Percentiles rank a stretch among this genome's conserved stretches.
Evolutionary conservation across 768 basidiomycete species (phyloP).

Genomic region (Dacryopinax spathularia): DNA sequence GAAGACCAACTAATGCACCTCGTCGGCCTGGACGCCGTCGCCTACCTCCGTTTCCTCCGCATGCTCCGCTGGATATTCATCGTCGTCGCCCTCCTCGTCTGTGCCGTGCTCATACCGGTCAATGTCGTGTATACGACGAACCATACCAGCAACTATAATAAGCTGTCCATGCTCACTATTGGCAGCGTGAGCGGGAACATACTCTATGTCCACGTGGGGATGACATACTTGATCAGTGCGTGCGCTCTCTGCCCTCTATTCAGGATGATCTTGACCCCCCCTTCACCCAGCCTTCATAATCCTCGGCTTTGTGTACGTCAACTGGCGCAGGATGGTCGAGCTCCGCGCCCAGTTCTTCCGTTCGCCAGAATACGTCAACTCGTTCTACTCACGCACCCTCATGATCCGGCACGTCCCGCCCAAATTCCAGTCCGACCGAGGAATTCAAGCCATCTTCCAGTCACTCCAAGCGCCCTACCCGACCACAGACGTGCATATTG

Average conservation of each 20-base stretch:
- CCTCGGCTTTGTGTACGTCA: conserved; percentile 51
- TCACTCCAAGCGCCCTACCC: conserved; percentile 67
- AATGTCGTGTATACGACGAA: conserved; percentile 71
- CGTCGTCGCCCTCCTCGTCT: conserved; percentile 46
- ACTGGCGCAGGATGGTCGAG: conserved; percentile 65
- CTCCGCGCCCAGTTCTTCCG: conserved; percentile 76
- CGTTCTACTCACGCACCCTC: conserved; percentile 88
- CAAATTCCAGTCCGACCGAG: conserved; percentile 72
- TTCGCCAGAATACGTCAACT: conserved; percentile 63
- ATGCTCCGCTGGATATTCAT: conserved; percentile 65
- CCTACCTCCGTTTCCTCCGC: conserved; percentile 81
- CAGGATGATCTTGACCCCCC: conserved; percentile 9
- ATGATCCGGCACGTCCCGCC: conserved; percentile 67
- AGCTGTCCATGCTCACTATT: conserved; percentile 72
- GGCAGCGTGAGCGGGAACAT: conserved; percentile 57
- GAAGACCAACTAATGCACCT: conserved; percentile 83
- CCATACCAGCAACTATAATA: conserved; percentile 27
- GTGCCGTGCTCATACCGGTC: conserved; percentile 69
- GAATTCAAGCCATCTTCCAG: conserved; percentile 62
- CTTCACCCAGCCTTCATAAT: conserved; percentile 34
- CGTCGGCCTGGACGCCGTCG: conserved; percentile 83
- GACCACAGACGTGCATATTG: conserved; percentile 79
- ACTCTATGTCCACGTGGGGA: conserved; percentile 73
- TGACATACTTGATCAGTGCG: conserved; percentile 63
- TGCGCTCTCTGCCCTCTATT: conserved; percentile 7